Conservation (phyloP, 176 grass and related monocot genomes). For the Bonia amplexicaulis region DNA sequence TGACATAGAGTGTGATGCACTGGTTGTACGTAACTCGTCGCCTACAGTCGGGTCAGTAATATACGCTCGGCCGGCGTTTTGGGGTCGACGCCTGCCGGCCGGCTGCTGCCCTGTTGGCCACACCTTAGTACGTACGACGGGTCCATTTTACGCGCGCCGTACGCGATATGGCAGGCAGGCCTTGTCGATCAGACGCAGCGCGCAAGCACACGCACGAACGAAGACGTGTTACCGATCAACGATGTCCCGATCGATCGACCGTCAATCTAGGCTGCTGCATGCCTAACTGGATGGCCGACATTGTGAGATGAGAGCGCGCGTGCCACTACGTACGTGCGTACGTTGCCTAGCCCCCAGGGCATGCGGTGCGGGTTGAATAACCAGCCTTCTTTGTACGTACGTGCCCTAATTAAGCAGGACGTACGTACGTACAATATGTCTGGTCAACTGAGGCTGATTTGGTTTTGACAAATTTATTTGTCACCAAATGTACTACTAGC, state of each 20-base stretch:
- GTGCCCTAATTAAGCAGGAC: no score
- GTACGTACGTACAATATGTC: no score
- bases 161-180: neutral
- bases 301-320: no score
- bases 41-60: neutral
- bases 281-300: neutral
- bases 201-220: neutral
- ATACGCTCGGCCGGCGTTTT: neutral
- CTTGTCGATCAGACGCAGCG: neutral
- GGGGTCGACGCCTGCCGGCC: neutral
- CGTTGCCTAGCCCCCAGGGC: no score
- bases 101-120: neutral
- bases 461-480: neutral
- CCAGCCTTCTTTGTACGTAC: no score
- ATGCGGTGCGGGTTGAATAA: no score
- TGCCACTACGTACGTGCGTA: no score
- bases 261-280: neutral
- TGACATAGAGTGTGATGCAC: neutral
- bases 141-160: neutral
- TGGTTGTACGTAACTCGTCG: neutral
- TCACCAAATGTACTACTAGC: neutral
- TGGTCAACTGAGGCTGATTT: no score
- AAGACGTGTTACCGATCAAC: neutral
- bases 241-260: neutral
- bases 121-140: no score